A percentile compares a stretch with the other conserved stretches of the same genome.
These are phyloP conservation scores for Dacryopinax spathularia DNA, from an alignment of 768 basidiomycete species.

Conservation along the genomic window DNA sequence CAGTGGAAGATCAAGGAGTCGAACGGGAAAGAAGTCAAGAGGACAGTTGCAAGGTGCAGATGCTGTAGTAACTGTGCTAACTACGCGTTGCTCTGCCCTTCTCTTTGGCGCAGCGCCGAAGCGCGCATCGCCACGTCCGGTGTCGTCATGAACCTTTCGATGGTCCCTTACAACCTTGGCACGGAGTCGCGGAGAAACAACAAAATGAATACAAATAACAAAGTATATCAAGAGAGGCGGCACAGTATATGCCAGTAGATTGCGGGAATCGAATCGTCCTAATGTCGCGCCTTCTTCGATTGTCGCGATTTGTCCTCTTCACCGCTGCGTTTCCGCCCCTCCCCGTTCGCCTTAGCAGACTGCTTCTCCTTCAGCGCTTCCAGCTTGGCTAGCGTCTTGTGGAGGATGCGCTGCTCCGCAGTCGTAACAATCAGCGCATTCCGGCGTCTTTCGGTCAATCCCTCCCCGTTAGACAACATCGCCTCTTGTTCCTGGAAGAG, in stretches of 20 bases:
- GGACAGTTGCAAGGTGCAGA: not conserved
- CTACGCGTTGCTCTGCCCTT: not conserved
- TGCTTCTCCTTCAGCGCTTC: not conserved
- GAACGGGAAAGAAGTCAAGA: not conserved
- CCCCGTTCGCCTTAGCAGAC: not conserved
- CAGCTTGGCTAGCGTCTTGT: slow-evolving; percentile 5
- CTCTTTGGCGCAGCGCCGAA: not conserved
- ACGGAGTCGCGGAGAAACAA: not conserved
- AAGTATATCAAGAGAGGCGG: not conserved
- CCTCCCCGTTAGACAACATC: slow-evolving; percentile 1
- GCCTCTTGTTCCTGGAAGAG: slow-evolving; percentile 11
- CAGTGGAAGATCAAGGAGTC: not conserved
- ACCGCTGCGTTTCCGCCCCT: not conserved
- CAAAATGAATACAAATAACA: not conserved
- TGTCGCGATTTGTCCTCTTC: not conserved
- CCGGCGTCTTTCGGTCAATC: not conserved
- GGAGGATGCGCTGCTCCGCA: slow-evolving; percentile 11
- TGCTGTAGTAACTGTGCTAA: too few relatives aligned
- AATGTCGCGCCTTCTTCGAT: not conserved
- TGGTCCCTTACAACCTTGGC: not conserved
- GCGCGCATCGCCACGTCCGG: not conserved
- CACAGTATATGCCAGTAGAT: not conserved
- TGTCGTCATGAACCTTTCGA: not conserved
- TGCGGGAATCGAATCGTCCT: not conserved
- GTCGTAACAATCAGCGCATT: slow-evolving; percentile 11